phyloP scores from a whole-genome alignment of 768 basidiomycete genomes.

The Boletus coccyginus region DNA sequence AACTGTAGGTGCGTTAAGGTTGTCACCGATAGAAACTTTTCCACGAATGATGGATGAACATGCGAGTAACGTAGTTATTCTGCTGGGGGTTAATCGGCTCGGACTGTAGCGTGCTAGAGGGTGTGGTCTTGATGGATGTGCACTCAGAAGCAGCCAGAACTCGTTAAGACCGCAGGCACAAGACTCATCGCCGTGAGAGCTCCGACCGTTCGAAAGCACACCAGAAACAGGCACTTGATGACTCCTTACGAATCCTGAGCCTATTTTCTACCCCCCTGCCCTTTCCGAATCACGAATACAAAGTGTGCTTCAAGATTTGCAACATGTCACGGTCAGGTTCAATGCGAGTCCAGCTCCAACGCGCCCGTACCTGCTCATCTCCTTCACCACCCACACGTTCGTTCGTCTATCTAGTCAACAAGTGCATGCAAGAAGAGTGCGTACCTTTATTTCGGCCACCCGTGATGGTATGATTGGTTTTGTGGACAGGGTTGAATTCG shows the following conservation, averaged over 20 bases:
- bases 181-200: no score
- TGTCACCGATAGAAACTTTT: no score
- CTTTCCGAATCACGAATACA: no score
- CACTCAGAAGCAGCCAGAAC: no score
- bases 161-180: no score
- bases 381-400: not conserved
- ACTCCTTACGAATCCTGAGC: no score
- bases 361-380: not conserved
- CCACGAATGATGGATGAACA: not conserved
- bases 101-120: not conserved
- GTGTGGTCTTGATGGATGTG: not conserved
- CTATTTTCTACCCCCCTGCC: no score
- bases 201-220: no score
- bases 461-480: not conserved
- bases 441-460: conserved; percentile 10
- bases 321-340: conserved; percentile 59
- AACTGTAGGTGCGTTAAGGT: not conserved
- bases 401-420: conserved; percentile 36
- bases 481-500: conserved; percentile 43
- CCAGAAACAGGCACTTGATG: no score
- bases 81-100: no score
- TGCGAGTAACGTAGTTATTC: not conserved
- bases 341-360: conserved; percentile 40
- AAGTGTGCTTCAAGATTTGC: no score
- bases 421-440: conserved; percentile 45